Conservation (phyloP, 2,329 filamentous ascomycete species). For the Colletotrichum sp. region DNA sequence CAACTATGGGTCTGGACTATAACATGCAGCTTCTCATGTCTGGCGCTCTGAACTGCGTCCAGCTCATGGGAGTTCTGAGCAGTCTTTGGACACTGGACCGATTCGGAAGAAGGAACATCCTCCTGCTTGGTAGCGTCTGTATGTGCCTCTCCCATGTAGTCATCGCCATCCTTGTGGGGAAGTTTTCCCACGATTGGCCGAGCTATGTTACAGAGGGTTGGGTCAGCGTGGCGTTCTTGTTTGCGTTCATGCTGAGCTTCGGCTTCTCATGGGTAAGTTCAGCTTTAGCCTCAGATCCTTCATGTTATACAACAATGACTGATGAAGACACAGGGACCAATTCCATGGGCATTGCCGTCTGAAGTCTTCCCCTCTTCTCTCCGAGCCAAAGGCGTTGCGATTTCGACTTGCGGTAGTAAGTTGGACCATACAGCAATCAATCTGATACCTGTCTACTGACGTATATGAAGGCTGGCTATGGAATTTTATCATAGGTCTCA, state of each 20-base stretch:
- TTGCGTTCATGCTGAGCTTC: background rate
- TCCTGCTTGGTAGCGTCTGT: slow-evolving; percentile 29
- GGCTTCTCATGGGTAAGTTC: background rate
- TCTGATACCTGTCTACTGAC: background rate
- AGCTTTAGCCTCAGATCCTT: background rate
- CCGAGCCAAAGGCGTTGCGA: background rate
- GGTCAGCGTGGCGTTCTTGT: background rate
- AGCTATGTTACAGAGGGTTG: background rate
- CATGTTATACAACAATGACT: background rate
- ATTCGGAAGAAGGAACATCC: slow-evolving; percentile 22
- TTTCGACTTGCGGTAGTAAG: background rate
- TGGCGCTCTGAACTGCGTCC: slow-evolving; percentile 38
- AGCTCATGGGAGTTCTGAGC: slow-evolving; percentile 30
- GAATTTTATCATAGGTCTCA: background rate
- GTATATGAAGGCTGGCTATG: background rate
- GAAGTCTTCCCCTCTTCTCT: background rate
- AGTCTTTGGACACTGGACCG: slow-evolving; percentile 22
- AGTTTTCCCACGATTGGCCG: background rate
- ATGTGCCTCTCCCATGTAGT: slow-evolving; percentile 12
- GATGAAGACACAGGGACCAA: background rate
- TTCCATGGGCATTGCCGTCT: background rate
- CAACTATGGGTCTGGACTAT: slow-evolving; percentile 27
- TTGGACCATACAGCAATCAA: background rate
- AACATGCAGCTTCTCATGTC: slow-evolving; percentile 33
- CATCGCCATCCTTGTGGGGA: background rate